Base-by-base conservation (phyloP, 805 yeast genomes). In the Candida silvicultrix region DNA sequence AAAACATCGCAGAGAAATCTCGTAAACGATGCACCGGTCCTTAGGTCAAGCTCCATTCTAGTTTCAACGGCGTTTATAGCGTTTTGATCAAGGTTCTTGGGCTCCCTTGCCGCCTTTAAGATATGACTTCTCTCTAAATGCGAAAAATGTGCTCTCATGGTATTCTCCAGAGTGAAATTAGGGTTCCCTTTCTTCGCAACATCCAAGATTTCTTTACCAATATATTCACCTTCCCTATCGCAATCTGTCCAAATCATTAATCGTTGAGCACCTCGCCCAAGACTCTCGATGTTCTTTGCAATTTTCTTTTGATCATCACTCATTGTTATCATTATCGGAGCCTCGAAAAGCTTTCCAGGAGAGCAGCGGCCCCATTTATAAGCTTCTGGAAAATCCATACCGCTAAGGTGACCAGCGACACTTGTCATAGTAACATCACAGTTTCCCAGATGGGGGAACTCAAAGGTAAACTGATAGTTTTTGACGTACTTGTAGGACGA, bases 161-260 rank as follows among this genome's bases (percentile, higher is more conserved):
- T 70, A 29, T 73, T 71, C 11, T 69, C 72, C 18, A 76, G 56
- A 1, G 64, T 67, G 38, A 89, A 57, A 2, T 65, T 51, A 1
- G 65, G 54, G 57, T 85, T 67, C 1, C 65, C 68, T 50, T 70
- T 71, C 42, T 62, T 59, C 0, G 96, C 97, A n/a, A 81, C 83
- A 44, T 80, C 73, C 32, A 78, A 72, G 15, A 95, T 80, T 56
- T 90, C 96, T 68, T 74, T 80, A 0, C 97, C 98, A 46, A 90
- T 90, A 63, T 81, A 85, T 62, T 90, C 98, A 2, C 98, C 98
- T 62, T 90, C 98, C 34, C 97, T 71, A 72, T 90, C 98, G 66
- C 99, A 94, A 73, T 94, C 99, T 1, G 99, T 94, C 98, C 99
- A 94, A 8, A 94, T 88, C 86, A 89, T 87, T 45, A 94, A 66